phyloP scores from a whole-genome alignment of 2,329 filamentous ascomycete genomes.

The Lachnellula cervina region DNA sequence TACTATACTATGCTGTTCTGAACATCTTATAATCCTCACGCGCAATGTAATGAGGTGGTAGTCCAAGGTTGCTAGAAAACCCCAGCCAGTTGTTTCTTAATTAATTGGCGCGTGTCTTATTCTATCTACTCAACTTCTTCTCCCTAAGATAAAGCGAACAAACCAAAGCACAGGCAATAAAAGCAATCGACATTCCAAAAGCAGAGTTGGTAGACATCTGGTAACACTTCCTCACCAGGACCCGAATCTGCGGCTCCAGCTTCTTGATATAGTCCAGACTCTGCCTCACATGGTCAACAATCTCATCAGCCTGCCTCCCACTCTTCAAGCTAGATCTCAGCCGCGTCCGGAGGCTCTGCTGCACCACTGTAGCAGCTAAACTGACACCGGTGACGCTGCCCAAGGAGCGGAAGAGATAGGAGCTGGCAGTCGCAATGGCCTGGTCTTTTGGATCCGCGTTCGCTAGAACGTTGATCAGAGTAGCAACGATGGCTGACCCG shows the following conservation, averaged over 20 bases:
- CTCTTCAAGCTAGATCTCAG: slow-evolving; percentile 50
- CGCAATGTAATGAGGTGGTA: no score
- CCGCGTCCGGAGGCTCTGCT: slow-evolving; percentile 57
- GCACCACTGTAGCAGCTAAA: slow-evolving; percentile 62
- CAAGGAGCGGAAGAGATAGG: slow-evolving; percentile 74
- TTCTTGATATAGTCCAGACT: slow-evolving; percentile 64
- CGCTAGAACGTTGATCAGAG: slow-evolving; percentile 66
- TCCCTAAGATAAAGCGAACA: slow-evolving; percentile 51
- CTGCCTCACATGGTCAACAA: slow-evolving; percentile 64
- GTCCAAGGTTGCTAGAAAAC: no score
- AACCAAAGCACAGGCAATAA: slow-evolving; percentile 37
- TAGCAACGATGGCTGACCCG: slow-evolving; percentile 62
- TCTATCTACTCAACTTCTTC: slow-evolving; percentile 40
- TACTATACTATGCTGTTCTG: no score
- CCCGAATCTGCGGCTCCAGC: slow-evolving; percentile 55
- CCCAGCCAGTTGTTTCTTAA: no score
- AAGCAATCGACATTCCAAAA: slow-evolving; percentile 36
- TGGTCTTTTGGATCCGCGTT: slow-evolving; percentile 64
- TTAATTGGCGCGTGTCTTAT: no score
- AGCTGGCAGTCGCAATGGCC: slow-evolving; percentile 72
- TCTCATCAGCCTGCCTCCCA: slow-evolving; percentile 55
- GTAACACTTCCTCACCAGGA: slow-evolving; percentile 63
- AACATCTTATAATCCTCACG: no score
- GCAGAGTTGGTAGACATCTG: slow-evolving; percentile 41
- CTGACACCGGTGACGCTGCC: slow-evolving; percentile 66